phyloP scores from a whole-genome alignment of 495 filamentous ascomycete species.

The Lentithecium fluviatile region DNA sequence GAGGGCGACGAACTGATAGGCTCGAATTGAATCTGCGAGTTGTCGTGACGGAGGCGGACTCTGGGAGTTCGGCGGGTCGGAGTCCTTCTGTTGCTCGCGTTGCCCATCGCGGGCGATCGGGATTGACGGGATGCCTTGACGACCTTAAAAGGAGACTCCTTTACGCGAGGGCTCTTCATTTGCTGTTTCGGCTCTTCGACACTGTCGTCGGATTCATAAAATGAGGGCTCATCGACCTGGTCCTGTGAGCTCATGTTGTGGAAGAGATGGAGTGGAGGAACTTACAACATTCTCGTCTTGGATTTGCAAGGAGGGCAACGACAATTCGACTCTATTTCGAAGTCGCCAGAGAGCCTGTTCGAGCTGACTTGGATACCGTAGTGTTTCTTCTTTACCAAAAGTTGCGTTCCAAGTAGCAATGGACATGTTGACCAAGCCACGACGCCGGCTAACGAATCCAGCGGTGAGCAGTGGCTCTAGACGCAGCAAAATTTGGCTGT shows the following conservation, averaged over 20 bases:
- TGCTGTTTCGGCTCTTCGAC: not conserved
- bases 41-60: slow-evolving; percentile 54
- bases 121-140: not conserved
- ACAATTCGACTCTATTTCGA: slow-evolving; percentile 48
- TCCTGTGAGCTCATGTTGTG: slow-evolving; percentile 53
- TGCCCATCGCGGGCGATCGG: slow-evolving; percentile 10
- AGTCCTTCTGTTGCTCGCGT: slow-evolving; percentile 1
- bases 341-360: slow-evolving; percentile 51
- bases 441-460: slow-evolving; percentile 57
- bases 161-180: not conserved
- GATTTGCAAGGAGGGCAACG: slow-evolving; percentile 49
- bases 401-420: slow-evolving; percentile 60
- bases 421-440: slow-evolving; percentile 52
- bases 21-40: slow-evolving; percentile 76
- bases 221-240: slow-evolving; percentile 7
- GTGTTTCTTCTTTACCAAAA: slow-evolving; percentile 49
- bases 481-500: slow-evolving; percentile 47
- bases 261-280: slow-evolving; percentile 37
- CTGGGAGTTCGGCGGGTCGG: slow-evolving; percentile 22
- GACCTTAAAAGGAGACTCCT: slow-evolving; percentile 18
- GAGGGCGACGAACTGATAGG: slow-evolving; percentile 60
- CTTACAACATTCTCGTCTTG: slow-evolving; percentile 43
- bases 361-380: slow-evolving; percentile 52
- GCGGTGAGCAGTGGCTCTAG: slow-evolving; percentile 57
- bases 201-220: slow-evolving; percentile 26